phyloP scores from a whole-genome alignment of 345 rosid genomes.

The Litchi chinensis region DNA sequence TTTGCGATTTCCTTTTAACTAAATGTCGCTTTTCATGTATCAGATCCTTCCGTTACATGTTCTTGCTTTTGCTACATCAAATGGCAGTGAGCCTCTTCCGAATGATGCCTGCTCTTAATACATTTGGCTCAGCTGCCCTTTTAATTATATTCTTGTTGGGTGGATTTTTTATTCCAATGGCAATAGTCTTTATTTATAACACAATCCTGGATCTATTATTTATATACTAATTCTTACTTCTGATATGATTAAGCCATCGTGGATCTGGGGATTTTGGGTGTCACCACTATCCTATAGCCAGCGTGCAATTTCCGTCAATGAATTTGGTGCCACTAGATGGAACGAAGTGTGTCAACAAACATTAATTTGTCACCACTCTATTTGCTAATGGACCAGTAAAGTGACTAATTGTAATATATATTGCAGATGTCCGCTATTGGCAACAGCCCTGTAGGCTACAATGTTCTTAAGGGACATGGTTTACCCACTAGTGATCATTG shows the following conservation, averaged over 20 bases:
- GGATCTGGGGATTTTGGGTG: constrained; percentile 90
- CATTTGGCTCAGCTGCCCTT: too few species aligned
- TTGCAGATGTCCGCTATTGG: constrained; percentile 63
- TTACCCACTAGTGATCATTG: constrained; percentile 58
- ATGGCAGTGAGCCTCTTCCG: constrained; percentile 89
- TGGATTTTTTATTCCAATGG: too few species aligned
- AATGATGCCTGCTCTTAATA: constrained; percentile 77
- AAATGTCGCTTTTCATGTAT: constrained; percentile 11
- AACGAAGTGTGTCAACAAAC: constrained; percentile 42
- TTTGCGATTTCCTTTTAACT: constrained; percentile 14
- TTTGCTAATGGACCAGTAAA: neutral
- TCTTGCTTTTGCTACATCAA: constrained; percentile 77
- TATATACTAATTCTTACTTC: constrained; percentile 23
- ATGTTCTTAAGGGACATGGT: constrained; percentile 53
- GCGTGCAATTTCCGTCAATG: constrained; percentile 78
- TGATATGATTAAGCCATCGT: constrained; percentile 79
- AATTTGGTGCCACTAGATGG: constrained; percentile 83
- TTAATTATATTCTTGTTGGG: too few species aligned
- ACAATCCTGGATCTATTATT: constrained; percentile 58
- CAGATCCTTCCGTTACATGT: constrained; percentile 87
- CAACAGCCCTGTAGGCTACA: constrained; percentile 56
- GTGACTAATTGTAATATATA: constrained; percentile 12
- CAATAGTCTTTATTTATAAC: too few species aligned
- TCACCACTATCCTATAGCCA: constrained; percentile 85
- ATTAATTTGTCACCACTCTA: neutral